Conservation (phyloP, 1,284 basidiomycete genomes). For the Gomphus sp. region DNA sequence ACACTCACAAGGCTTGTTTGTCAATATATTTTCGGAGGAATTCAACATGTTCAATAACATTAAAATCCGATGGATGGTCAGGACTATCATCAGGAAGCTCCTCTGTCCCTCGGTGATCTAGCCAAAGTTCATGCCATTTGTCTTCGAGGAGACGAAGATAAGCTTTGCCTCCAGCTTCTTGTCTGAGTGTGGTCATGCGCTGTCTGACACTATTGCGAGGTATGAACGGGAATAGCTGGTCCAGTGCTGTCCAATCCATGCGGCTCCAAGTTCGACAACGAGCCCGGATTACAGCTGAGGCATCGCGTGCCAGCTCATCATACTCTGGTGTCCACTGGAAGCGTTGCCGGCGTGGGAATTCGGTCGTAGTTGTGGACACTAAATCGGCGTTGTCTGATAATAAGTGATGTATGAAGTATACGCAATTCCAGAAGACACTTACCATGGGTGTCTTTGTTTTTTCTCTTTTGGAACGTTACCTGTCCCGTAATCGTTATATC, state of each 20-base stretch:
- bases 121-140: slow-evolving; percentile 72
- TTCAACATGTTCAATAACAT: slow-evolving; percentile 66
- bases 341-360: slow-evolving; percentile 38
- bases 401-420: not conserved
- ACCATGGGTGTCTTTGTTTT: slow-evolving; percentile 2
- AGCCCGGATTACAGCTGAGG: slow-evolving; percentile 72
- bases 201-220: slow-evolving; percentile 60
- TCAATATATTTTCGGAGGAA: slow-evolving; percentile 76
- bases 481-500: not conserved
- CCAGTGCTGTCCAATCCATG: slow-evolving; percentile 62
- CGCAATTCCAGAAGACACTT: not conserved
- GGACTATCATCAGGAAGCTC: slow-evolving; percentile 67
- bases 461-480: not conserved
- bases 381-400: not conserved
- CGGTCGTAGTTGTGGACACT: slow-evolving; percentile 19
- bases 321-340: slow-evolving; percentile 81
- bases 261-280: slow-evolving; percentile 54
- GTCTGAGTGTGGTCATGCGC: slow-evolving; percentile 45
- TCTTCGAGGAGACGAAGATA: slow-evolving; percentile 78
- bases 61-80: slow-evolving; percentile 61
- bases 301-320: slow-evolving; percentile 81
- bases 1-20: slow-evolving; percentile 73
- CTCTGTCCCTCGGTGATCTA: slow-evolving; percentile 55
- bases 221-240: slow-evolving; percentile 71
- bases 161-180: slow-evolving; percentile 56